phyloP scores from a whole-genome alignment of 257 asterid genomes.

The Thymus mandschuricus region DNA sequence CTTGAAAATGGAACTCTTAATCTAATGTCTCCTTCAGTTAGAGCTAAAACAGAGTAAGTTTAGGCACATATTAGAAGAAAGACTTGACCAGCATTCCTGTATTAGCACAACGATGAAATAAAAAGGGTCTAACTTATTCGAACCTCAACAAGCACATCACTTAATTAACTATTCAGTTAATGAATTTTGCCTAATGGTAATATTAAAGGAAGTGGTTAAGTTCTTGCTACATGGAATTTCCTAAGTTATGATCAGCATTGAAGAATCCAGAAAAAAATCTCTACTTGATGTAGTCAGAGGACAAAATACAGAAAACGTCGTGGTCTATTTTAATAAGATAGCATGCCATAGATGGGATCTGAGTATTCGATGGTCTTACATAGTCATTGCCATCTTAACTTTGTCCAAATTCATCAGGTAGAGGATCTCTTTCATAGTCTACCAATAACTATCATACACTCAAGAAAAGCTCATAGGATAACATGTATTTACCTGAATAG shows the following conservation, averaged over 20 bases:
- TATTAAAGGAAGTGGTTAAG: background rate
- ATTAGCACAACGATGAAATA: background rate
- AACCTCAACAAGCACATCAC: background rate
- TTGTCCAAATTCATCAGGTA: background rate
- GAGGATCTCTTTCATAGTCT: background rate
- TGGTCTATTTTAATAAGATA: background rate
- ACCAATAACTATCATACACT: background rate
- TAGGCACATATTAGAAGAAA: background rate
- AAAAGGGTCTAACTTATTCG: background rate
- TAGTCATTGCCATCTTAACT: background rate
- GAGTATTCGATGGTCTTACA: background rate
- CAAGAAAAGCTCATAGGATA: background rate
- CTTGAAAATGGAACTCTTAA: background rate
- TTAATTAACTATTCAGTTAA: background rate
- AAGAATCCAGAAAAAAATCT: background rate
- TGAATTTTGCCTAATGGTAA: background rate
- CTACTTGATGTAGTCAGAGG: background rate
- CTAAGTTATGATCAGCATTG: background rate
- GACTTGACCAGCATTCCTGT: background rate
- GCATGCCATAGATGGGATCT: background rate
- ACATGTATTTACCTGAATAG: background rate
- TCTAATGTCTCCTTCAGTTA: background rate
- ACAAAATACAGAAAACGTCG: background rate
- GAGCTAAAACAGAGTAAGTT: background rate
- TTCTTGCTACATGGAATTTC: background rate